Base-by-base conservation (phyloP, 2,329 filamentous ascomycete genomes). In the Trichoderma arundinaceum region DNA sequence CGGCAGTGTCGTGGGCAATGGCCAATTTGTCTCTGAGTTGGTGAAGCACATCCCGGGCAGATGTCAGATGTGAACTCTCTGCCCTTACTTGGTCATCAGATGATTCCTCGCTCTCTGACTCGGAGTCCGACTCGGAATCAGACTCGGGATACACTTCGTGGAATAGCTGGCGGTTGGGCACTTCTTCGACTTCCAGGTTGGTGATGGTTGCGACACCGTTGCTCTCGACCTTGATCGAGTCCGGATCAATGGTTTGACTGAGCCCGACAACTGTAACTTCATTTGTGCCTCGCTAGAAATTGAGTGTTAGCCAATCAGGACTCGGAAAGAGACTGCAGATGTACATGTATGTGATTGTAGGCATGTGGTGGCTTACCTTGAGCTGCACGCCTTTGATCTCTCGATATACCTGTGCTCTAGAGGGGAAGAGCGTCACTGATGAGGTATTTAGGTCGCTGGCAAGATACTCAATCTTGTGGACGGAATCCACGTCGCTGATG, bases 351-450 rank as follows among this genome's bases (percentile, higher is more conserved):
- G 12, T n/a, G 9, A n/a, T 17, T 38, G 22, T 15, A 13, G 17
- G 33, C 17, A 19, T 22, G 39, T 3, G 19, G 32, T 5, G 19
- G 41, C 68, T 51, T 65, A 75, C 74, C 66, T 73, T 72, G 41
- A 77, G 71, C 46, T 64, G 32, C 15, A 89, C 77, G 68, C 84
- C 77, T 65, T 82, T 83, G 72, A 90, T 82, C 61, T 89, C 85
- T 32, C 88, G 82, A 12, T 84, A 80, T 35, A 90, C 75, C 54
- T 88, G 87, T 1, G 88, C 88, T 68, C 84, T 79, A 1, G 80
- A 79, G 0, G 88, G 88, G 66, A 88, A 90, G 46, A 91, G 80
- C 0, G 84, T 87, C 15, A 91, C 87, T 0, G 83, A 84, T 57
- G 84, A 84, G 39, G 88, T 90, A 8, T 78, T 72, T 35, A 90